These are phyloP conservation scores for Patellifolia procumbens DNA, from an alignment of 179 eudicot genomes.

Conservation along the genomic window DNA sequence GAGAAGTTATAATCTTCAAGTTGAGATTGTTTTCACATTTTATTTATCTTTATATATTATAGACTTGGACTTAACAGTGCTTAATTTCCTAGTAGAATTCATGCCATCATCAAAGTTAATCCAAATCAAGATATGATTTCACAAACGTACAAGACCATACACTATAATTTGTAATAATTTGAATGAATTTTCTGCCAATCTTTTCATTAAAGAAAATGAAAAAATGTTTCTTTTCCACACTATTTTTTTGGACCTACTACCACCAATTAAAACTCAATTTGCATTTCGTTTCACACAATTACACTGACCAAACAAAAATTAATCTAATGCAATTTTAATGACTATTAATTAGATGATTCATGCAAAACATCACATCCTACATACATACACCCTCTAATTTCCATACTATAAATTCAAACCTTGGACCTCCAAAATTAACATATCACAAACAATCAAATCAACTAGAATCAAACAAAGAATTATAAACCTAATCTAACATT, in stretches of 20 bases:
- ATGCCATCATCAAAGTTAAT: no score
- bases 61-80: no score
- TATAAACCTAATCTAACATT: not conserved
- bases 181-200: no score
- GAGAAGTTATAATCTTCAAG: no score
- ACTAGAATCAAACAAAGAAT: not conserved
- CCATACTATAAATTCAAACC: slow-evolving; percentile 26
- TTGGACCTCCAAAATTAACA: not conserved
- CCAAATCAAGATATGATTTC: no score
- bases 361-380: slow-evolving; percentile 23
- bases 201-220: no score
- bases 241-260: not conserved
- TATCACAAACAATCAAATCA: not conserved
- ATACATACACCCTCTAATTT: not conserved
- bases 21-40: no score
- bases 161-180: no score
- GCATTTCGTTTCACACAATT: slow-evolving; percentile 14
- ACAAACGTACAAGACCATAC: no score
- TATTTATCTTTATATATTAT: no score
- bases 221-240: no score
- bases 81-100: no score
- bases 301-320: not conserved
- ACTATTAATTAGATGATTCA: slow-evolving; percentile 42
- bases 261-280: not conserved
- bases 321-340: slow-evolving; percentile 23